Base-by-base conservation (phyloP, 768 basidiomycete genomes). In the Kwoniella dejecticola region DNA sequence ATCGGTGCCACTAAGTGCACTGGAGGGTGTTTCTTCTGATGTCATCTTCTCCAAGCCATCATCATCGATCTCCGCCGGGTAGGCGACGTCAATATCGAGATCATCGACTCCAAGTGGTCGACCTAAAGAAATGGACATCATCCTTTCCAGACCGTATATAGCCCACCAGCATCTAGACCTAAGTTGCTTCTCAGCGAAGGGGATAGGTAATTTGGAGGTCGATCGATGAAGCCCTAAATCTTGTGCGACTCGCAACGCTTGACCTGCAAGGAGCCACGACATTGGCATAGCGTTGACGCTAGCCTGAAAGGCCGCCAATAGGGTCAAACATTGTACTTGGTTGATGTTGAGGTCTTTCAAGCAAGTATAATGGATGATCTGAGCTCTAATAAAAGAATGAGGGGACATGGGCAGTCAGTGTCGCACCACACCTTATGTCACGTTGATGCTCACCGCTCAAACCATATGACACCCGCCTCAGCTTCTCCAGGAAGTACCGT, bases 151-250 rank as follows among this genome's bases (percentile, higher is more conserved):
- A 24, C 87, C 87, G 72, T 95, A 95, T 26, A 93, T 89, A 42
- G 89, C 87, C 90, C 92, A 94, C 92, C 92, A 94, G 52, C 93
- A 88, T 80, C 93, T 91, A 64, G 88, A 83, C 29, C 91, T 85
- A 0, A 90, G 89, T 79, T 94, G 90, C 79, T 91, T 94, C 78
- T 94, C 90, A 40, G 89, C 84, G 36, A 87, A 81, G 19, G 85
- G 81, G 33, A 92, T 82, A 17, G 82, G 74, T 46, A 93, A 83
- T 45, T 89, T 85, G 52, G 88, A 85, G 3, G 90, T 88, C 2
- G 91, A 91, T 59, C 92, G 88, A 81, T 94, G 92, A 69, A 95
- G 84, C 45, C 92, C 92, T 41, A 94, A 82, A 80, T 95, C 92
- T 78, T 94, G 92, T 2, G 89, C 91, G 61, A 86, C 86, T 61